phyloP scores from a whole-genome alignment of 1,139 yeast genomes.

The Geotrichum bryndzae region DNA sequence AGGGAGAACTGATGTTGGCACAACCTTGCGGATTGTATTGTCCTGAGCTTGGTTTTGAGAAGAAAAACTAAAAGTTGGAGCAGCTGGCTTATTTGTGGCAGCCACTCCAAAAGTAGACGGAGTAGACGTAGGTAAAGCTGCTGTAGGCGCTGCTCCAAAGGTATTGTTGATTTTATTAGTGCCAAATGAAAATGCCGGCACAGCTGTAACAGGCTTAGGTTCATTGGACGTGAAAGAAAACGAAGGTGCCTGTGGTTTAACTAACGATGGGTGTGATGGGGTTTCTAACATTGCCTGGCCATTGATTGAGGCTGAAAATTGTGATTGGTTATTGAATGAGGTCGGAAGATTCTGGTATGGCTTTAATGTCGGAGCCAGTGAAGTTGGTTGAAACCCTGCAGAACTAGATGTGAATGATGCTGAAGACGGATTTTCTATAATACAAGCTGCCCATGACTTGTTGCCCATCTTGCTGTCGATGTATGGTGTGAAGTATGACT shows the following conservation, averaged over 20 bases:
- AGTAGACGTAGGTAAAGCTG: constrained; percentile 1
- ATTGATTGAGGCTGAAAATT: background rate
- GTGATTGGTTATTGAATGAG: background rate
- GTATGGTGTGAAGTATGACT: constrained; percentile 52
- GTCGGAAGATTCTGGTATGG: constrained; percentile 2
- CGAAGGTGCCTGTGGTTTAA: background rate
- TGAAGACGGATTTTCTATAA: constrained; percentile 37
- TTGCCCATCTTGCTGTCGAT: constrained; percentile 46
- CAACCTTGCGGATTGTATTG: background rate
- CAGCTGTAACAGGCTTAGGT: background rate
- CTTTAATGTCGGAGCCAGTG: background rate
- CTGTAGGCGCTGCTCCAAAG: background rate
- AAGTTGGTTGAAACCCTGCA: background rate
- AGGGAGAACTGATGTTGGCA: background rate
- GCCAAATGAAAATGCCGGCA: background rate
- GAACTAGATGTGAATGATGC: background rate
- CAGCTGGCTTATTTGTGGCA: background rate
- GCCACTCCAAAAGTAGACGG: constrained; percentile 3
- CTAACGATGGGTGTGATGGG: background rate
- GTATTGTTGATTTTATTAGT: background rate
- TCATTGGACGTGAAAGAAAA: background rate
- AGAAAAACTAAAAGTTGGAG: background rate
- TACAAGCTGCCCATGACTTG: constrained; percentile 30
- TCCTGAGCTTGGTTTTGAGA: background rate
- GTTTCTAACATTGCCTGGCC: background rate